A percentile compares a stretch with the other conserved stretches of the same genome.
Evolutionary conservation across 108 stramenopile genomes (phyloP).

Genomic region (Cyclotella cryptica): DNA sequence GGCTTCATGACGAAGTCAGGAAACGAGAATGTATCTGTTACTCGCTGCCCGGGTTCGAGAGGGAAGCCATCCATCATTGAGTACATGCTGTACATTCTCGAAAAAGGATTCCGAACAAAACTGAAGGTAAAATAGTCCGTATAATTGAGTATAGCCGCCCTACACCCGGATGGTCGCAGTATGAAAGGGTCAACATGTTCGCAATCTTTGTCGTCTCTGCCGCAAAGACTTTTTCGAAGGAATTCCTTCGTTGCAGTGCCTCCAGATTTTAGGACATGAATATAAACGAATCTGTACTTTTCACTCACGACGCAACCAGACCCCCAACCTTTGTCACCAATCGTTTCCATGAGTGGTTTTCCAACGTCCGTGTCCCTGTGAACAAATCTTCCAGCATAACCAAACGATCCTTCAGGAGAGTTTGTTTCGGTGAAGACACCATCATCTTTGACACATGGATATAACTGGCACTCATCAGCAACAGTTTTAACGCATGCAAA

Average conservation of each 20-base stretch:
- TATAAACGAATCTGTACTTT: conserved; percentile 53
- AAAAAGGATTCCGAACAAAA: conserved; percentile 58
- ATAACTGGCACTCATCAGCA: conserved; percentile 17
- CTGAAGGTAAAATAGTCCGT: conserved; percentile 52
- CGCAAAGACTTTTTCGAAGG: conserved; percentile 46
- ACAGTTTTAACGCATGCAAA: conserved; percentile 22
- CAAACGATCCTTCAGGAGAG: conserved; percentile 5
- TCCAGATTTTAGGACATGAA: conserved; percentile 54
- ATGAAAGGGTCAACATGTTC: conserved; percentile 18
- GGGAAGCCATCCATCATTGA: conserved; percentile 52
- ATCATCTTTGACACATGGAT: conserved; percentile 30
- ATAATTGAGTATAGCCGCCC: conserved; percentile 20
- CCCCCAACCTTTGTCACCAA: conserved; percentile 38
- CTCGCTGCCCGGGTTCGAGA: conserved; percentile 6
- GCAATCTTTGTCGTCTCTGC: conserved; percentile 32
- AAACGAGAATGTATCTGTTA: conserved; percentile 44
- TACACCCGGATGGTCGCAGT: conserved; percentile 30
- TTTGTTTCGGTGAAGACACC: conserved; percentile 5
- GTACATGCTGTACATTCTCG: conserved; percentile 47
- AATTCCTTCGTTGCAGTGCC: conserved; percentile 51
- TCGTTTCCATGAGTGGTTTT: conserved; percentile 8
- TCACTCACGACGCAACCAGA: conserved; percentile 51
- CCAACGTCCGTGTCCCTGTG: conserved; percentile 11
- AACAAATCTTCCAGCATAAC: conserved; percentile 45
- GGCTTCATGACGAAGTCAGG: conserved; percentile 43